A percentile compares a stretch with the other conserved stretches of the same genome.
phyloP scores from a whole-genome alignment of 148 eudicot genomes.

The Chenopodium berlandieri region DNA sequence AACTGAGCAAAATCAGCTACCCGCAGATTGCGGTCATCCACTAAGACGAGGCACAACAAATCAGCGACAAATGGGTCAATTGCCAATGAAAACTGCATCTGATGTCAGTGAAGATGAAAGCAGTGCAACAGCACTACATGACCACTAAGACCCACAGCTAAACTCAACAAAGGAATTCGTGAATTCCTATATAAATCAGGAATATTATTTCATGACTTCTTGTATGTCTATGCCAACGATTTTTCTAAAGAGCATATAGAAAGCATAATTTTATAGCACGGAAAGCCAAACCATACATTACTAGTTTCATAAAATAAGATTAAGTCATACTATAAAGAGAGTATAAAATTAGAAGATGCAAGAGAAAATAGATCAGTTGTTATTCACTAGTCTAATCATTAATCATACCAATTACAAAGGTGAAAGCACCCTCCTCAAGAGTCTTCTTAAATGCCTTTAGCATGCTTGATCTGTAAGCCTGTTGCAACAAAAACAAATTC shows the following conservation, averaged over 20 bases:
- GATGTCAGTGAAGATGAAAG: conserved; percentile 77
- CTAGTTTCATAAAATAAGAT: conserved; percentile 16
- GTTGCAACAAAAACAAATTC: conserved; percentile 28
- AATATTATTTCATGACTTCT: conserved; percentile 13
- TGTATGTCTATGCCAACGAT: conserved; percentile 20
- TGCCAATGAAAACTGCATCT: conserved; percentile 93
- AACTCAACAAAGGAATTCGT: conserved; percentile 40
- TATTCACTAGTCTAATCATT: conserved; percentile 23
- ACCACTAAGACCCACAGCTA: conserved; percentile 62
- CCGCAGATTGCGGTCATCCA: conserved; percentile 99
- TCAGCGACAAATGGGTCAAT: conserved; percentile 99
- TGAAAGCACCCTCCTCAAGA: conserved; percentile 90
- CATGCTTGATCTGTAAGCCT: conserved; percentile 98
- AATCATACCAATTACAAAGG: conserved; percentile 90
- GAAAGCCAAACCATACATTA: conserved; percentile 14
- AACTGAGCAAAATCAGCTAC: conserved; percentile 99
- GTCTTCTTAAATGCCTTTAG: conserved; percentile 98
- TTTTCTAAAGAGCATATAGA: conserved; percentile 9
- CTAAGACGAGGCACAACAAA: conserved; percentile 98
- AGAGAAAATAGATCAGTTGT: not conserved
- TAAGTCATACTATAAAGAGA: conserved; percentile 6
- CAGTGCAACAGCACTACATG: conserved; percentile 82
- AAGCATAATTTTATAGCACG: conserved; percentile 10
- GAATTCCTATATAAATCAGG: conserved; percentile 19
- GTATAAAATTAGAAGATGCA: not conserved